These are phyloP conservation scores for Linnemannia schmuckeri DNA, from an alignment of 192 early-diverging fungal species.

Conservation along the genomic window DNA sequence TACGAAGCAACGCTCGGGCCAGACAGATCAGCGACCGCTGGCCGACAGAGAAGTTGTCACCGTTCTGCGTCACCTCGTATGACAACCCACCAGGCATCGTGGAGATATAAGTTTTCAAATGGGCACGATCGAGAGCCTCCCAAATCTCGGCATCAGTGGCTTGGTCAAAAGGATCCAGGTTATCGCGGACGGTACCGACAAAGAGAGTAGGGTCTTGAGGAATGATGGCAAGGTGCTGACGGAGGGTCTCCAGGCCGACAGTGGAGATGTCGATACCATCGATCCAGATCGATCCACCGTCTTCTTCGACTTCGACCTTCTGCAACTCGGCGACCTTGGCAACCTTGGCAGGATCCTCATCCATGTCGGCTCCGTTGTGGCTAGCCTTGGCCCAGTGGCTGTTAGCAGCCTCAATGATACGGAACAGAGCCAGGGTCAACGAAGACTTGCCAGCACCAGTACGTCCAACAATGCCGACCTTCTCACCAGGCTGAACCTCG, in stretches of 20 bases:
- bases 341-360: slow-evolving; percentile 7
- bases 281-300: slow-evolving; percentile 58
- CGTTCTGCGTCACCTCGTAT: slow-evolving; percentile 76
- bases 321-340: slow-evolving; percentile 6
- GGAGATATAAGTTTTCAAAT: slow-evolving; percentile 75
- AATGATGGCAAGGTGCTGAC: slow-evolving; percentile 78
- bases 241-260: slow-evolving; percentile 69
- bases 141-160: slow-evolving; percentile 72
- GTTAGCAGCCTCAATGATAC: slow-evolving; percentile 59
- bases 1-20: slow-evolving; percentile 77
- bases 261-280: slow-evolving; percentile 52
- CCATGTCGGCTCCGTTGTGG: slow-evolving; percentile 22
- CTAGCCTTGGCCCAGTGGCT: slow-evolving; percentile 42
- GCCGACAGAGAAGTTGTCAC: slow-evolving; percentile 87
- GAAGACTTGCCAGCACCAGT: slow-evolving; percentile 63
- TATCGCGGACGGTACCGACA: slow-evolving; percentile 65
- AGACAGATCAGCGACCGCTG: slow-evolving; percentile 79
- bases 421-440: slow-evolving; percentile 62
- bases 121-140: slow-evolving; percentile 74
- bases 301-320: slow-evolving; percentile 32
- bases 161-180: slow-evolving; percentile 69
- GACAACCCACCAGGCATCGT: slow-evolving; percentile 75
- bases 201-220: slow-evolving; percentile 84
- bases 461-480: slow-evolving; percentile 81
- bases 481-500: slow-evolving; percentile 56